These are phyloP conservation scores for Aspergillus costaricaensis DNA, from an alignment of 2,329 filamentous ascomycete species.

Conservation along the genomic window DNA sequence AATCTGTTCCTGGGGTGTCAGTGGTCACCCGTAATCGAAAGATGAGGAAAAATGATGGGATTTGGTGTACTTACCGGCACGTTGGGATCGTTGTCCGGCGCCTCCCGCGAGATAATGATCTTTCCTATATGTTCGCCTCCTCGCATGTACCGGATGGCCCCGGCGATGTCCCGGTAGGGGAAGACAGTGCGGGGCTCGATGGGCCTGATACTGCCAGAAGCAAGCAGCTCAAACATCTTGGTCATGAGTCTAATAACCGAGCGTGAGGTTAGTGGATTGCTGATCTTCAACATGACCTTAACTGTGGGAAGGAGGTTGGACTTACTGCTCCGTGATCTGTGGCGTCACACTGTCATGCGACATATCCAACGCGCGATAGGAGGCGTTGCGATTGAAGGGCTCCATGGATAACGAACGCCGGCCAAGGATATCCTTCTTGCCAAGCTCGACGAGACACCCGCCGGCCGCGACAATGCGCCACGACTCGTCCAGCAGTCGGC, in stretches of 20 bases:
- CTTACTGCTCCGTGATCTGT: background rate
- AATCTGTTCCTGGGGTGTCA: too few relatives aligned
- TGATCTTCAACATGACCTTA: too few relatives aligned
- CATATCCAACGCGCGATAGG: conserved; percentile 21
- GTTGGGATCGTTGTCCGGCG: too few relatives aligned
- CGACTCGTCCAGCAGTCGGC: conserved; percentile 18
- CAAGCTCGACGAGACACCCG: background rate
- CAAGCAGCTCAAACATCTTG: background rate
- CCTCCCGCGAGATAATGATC: conserved; percentile 31
- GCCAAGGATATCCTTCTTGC: background rate
- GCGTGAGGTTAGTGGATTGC: too few relatives aligned
- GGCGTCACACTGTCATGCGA: conserved; percentile 1
- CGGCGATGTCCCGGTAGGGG: conserved; percentile 4
- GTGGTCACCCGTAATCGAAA: too few relatives aligned
- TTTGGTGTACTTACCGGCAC: too few relatives aligned
- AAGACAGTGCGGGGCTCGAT: conserved; percentile 8
- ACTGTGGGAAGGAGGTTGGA: too few relatives aligned
- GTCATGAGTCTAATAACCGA: too few relatives aligned
- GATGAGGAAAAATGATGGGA: too few relatives aligned
- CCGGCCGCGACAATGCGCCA: conserved; percentile 16
- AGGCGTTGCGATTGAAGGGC: conserved; percentile 16
- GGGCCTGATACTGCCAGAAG: background rate
- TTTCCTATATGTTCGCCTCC: conserved; percentile 43
- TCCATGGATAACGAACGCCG: conserved; percentile 16
- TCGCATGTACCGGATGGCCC: conserved; percentile 36